Conservation (phyloP, 805 yeast species). For the Ogataea zsoltii region DNA sequence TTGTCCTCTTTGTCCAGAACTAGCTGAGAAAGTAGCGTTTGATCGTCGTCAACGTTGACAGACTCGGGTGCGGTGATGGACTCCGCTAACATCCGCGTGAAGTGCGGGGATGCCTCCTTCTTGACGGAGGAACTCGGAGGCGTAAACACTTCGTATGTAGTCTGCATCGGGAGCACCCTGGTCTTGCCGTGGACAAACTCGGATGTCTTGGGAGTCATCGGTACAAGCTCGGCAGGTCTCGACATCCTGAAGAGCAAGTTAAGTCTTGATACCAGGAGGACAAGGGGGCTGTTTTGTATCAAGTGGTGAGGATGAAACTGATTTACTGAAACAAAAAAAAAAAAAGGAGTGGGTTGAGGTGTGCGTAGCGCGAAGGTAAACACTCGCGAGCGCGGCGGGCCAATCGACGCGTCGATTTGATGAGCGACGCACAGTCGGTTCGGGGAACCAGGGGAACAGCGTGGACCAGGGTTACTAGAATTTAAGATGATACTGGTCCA, state of each 20-base stretch:
- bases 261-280: not conserved
- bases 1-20: constrained; percentile 15
- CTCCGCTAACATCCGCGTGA: constrained; percentile 1
- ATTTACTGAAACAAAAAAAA: not conserved
- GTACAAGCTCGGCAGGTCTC: constrained; percentile 7
- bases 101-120: constrained; percentile 3
- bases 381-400: not conserved
- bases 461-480: too few species aligned
- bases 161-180: not conserved
- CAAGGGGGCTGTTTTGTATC: not conserved
- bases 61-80: constrained; percentile 1
- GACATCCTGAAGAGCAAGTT: not conserved
- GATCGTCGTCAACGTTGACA: constrained; percentile 3
- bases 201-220: constrained; percentile 13
- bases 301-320: not conserved
- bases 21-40: constrained; percentile 17
- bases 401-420: not conserved
- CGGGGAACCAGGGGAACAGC: too few species aligned
- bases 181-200: not conserved
- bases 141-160: constrained; percentile 8
- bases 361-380: constrained; percentile 10
- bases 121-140: constrained; percentile 22
- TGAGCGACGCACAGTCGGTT: too few species aligned
- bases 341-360: constrained; percentile 23
- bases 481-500: too few species aligned